Evolutionary conservation across 345 rosid genomes (phyloP).

Genomic region (Atalantia buxifolia): DNA sequence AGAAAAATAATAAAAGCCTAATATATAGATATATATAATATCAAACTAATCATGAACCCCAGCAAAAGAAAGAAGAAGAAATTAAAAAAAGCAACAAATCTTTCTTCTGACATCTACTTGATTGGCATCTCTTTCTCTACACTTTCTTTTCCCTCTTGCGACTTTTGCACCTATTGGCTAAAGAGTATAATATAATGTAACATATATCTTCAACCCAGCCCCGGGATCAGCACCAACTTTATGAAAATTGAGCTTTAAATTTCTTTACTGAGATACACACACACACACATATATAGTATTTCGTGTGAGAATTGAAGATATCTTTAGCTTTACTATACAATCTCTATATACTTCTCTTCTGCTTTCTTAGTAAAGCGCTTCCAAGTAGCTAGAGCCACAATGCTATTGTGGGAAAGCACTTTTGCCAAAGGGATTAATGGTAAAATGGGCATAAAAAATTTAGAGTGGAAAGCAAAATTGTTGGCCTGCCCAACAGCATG

Average conservation of each 20-base stretch:
- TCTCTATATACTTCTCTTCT: conserved; percentile 9
- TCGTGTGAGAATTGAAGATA: conserved; percentile 23
- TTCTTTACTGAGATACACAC: conserved; percentile 14
- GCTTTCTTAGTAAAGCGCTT: conserved; percentile 10
- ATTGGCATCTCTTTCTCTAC: conserved; percentile 8
- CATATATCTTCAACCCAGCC: conserved; percentile 1
- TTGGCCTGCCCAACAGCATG: conserved; percentile 14
- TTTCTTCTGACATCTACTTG: conserved; percentile 11
- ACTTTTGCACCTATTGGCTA: conserved; percentile 17
- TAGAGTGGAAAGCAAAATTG: background rate
- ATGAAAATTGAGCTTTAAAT: conserved; percentile 6
- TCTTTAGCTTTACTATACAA: conserved; percentile 9
- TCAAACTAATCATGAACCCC: conserved; percentile 20
- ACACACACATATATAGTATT: background rate
- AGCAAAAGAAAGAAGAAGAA: conserved; percentile 13
- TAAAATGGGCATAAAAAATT: background rate
- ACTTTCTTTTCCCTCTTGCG: conserved; percentile 7
- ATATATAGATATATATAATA: conserved; percentile 6
- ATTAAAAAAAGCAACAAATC: conserved; percentile 15
- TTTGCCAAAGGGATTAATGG: conserved; percentile 8
- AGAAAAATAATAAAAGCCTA: background rate
- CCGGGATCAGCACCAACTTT: conserved; percentile 14
- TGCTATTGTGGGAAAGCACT: conserved; percentile 9
- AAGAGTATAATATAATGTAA: background rate
- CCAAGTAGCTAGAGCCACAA: background rate